A percentile compares a stretch with the other conserved stretches of the same genome.
phyloP scores from a whole-genome alignment of 108 stramenopile genomes.

The Cyclotella cryptica region DNA sequence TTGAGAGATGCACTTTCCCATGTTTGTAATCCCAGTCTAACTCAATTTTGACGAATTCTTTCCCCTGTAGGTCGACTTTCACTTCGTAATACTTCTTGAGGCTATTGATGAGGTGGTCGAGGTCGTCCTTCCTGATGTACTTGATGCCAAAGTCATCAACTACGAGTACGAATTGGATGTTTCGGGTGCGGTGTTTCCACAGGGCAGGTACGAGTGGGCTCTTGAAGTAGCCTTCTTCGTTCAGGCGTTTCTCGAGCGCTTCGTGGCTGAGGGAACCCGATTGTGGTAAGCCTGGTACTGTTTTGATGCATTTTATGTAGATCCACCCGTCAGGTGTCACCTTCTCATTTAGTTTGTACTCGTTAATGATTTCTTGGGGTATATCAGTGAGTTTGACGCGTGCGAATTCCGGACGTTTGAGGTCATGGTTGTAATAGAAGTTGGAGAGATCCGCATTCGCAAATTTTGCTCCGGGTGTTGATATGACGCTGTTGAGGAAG shows the following conservation, averaged over 20 bases:
- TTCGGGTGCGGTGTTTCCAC: slow-evolving; percentile 31
- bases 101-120: neutral
- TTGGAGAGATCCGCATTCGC: slow-evolving; percentile 53
- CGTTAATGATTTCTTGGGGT: slow-evolving; percentile 39
- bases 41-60: neutral
- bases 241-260: slow-evolving; percentile 26
- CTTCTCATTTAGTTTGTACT: slow-evolving; percentile 23
- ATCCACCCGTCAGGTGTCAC: slow-evolving; percentile 15
- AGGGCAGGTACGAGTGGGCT: slow-evolving; percentile 48
- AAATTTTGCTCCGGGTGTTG: slow-evolving; percentile 35
- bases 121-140: slow-evolving; percentile 11
- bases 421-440: slow-evolving; percentile 53
- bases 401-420: slow-evolving; percentile 48
- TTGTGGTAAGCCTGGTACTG: no score
- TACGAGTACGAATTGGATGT: slow-evolving; percentile 7
- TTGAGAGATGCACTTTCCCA: slow-evolving; percentile 40
- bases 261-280: no score
- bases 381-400: slow-evolving; percentile 26
- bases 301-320: no score
- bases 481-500: slow-evolving; percentile 55
- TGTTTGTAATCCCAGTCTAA: slow-evolving; percentile 8
- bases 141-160: slow-evolving; percentile 41
- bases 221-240: slow-evolving; percentile 1
- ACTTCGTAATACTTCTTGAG: slow-evolving; percentile 8
- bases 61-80: neutral